Evolutionary conservation across 768 basidiomycete genomes (phyloP), one percentile per base, ranked within the genome.

Genomic region (Leccinum imitatum): DNA sequence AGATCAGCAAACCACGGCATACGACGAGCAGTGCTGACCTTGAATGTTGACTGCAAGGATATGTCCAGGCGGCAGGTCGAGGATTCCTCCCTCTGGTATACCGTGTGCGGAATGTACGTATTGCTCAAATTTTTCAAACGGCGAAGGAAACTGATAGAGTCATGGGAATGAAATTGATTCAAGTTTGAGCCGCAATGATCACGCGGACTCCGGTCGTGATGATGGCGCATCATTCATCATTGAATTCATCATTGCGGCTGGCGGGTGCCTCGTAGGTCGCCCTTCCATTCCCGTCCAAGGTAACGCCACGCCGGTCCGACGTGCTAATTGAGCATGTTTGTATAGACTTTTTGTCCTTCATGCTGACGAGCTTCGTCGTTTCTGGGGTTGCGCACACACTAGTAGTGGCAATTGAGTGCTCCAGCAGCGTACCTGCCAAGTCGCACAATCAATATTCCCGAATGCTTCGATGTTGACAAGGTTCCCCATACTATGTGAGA

Each of bases 11-110:
- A 3, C 25, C 14, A 9, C 44, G 13, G 13, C 39, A 44, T 55
- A 9, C 1, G 27, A 35, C 15, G 47, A 35, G 30, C 8, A 31
- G 17, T 44, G 25, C 23, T 27, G 23, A 41, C 47, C n/a, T 54
- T 14, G 53, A 4, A 19, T n/a, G 25, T 19, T 47, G 23, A 33
- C n/a, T 30, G 19, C 15, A 23, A 69, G 65, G 52, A 67, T 61
- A 50, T 74, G 65, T 50, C 66, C 63, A 37, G 72, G 72, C 8
- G 62, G 25, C 54, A 66, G 50, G 47, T 71, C 27, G 72, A 68
- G 6, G 67, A 72, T 41, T 65, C 68, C 6, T 66, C 72, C 1
- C 58, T 77, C 10, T 75, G 71, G 64, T 56, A 67, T 19, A 67
- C 65, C 11, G 62, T 75, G 9, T 61, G 68, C 5, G 66, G 60